phyloP scores from a whole-genome alignment of 2,329 filamentous ascomycete genomes.

The Phyllosticta citriasiana region DNA sequence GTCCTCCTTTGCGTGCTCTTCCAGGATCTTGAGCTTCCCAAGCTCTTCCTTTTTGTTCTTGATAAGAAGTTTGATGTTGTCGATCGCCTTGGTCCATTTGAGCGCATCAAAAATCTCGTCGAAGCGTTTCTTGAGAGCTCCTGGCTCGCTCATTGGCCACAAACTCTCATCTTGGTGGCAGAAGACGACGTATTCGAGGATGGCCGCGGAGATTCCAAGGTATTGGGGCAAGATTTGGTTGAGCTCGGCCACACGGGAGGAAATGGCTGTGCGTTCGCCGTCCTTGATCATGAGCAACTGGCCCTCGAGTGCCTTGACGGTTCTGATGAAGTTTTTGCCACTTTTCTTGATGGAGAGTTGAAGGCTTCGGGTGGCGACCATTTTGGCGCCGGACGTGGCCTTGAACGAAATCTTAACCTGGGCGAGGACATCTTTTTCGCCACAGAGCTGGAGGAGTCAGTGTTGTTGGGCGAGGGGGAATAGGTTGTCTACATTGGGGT shows the following conservation, averaged over 20 bases:
- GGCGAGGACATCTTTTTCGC: conserved; percentile 80
- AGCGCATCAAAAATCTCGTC: conserved; percentile 96
- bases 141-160: conserved; percentile 89
- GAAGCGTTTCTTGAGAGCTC: conserved; percentile 80
- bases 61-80: conserved; percentile 78
- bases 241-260: conserved; percentile 70
- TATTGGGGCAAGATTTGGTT: conserved; percentile 76
- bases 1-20: conserved; percentile 68
- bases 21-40: conserved; percentile 59
- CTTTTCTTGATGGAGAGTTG: conserved; percentile 82
- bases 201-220: conserved; percentile 79
- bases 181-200: conserved; percentile 93
- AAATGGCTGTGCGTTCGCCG: conserved; percentile 70
- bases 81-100: conserved; percentile 95
- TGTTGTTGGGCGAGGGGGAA: not conserved
- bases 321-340: conserved; percentile 35
- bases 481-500: conserved; percentile 61
- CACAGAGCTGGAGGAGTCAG: conserved; percentile 47
- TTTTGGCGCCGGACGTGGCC: conserved; percentile 64
- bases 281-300: conserved; percentile 65
- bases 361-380: conserved; percentile 75
- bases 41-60: conserved; percentile 77
- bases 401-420: conserved; percentile 86
- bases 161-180: conserved; percentile 97
- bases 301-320: conserved; percentile 77